A percentile compares a stretch with the other conserved stretches of the same genome.
phyloP scores from a whole-genome alignment of 805 yeast genomes.

The Barnettozyma californica region DNA sequence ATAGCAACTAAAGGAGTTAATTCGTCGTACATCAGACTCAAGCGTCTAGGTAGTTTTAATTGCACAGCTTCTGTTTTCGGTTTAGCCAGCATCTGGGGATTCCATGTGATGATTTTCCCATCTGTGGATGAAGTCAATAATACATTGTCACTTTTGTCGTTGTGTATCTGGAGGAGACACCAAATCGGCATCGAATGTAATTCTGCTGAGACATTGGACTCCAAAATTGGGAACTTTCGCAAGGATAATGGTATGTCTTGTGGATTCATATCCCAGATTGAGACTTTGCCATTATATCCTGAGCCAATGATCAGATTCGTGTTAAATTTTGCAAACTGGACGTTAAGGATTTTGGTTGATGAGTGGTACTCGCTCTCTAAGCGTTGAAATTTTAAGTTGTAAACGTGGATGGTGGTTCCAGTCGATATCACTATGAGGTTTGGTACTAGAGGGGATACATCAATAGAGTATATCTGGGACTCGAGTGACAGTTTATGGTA shows the following conservation, averaged over 20 bases:
- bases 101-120: constrained; percentile 28
- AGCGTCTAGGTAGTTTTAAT: constrained; percentile 21
- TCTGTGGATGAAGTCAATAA: constrained; percentile 28
- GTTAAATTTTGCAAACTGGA: constrained; percentile 36
- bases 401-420: constrained; percentile 13
- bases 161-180: constrained; percentile 15
- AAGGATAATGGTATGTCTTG: constrained; percentile 6
- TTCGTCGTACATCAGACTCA: constrained; percentile 25
- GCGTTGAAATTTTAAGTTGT: constrained; percentile 20
- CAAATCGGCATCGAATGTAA: constrained; percentile 25
- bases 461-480: constrained; percentile 13
- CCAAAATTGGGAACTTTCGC: constrained; percentile 14
- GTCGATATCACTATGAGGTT: constrained; percentile 18
- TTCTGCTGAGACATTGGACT: constrained; percentile 11
- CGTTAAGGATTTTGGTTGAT: constrained; percentile 33
- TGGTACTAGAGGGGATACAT: constrained; percentile 16
- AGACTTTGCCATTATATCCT: constrained; percentile 42
- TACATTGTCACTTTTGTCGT: constrained; percentile 15
- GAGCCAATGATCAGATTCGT: constrained; percentile 43
- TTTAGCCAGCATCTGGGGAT: constrained; percentile 23
- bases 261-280: constrained; percentile 40
- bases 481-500: constrained; percentile 4
- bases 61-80: constrained; percentile 20
- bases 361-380: constrained; percentile 37
- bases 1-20: constrained; percentile 24